Percentiles rank a stretch among this genome's conserved stretches.
Conservation (phyloP, 306 rosid species). For the Prosopis cineraria region DNA sequence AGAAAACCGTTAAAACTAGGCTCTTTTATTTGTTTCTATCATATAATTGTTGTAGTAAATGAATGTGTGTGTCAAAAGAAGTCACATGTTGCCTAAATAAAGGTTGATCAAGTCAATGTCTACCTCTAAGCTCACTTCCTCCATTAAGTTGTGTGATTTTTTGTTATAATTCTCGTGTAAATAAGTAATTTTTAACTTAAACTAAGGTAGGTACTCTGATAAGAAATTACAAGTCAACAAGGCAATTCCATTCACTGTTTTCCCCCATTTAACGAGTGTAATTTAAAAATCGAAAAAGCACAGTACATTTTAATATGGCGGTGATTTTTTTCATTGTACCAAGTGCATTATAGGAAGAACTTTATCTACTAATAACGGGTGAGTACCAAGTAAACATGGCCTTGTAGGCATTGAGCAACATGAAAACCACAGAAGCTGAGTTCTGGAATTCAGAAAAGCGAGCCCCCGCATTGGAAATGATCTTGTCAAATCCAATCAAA, state of each 20-base stretch:
- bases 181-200: not conserved
- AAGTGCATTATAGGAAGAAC: not conserved
- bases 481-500: conserved; percentile 20
- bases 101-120: not conserved
- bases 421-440: not conserved
- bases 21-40: not conserved
- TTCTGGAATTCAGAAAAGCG: not conserved
- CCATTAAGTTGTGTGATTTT: not conserved
- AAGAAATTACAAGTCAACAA: not conserved
- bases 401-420: not conserved
- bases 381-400: too few relatives aligned
- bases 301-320: not conserved
- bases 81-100: too few relatives aligned
- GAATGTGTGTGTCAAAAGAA: too few relatives aligned
- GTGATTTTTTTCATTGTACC: not conserved
- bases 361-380: too few relatives aligned
- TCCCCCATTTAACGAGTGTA: not conserved
- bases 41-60: too few relatives aligned
- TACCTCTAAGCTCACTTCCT: not conserved
- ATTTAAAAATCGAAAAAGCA: not conserved
- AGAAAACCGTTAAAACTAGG: not conserved
- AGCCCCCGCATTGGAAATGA: not conserved
- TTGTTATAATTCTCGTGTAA: not conserved
- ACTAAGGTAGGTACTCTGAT: not conserved
- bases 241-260: not conserved